Conservation (phyloP, 2,329 filamentous ascomycete genomes). For the Cladosporium sp. region DNA sequence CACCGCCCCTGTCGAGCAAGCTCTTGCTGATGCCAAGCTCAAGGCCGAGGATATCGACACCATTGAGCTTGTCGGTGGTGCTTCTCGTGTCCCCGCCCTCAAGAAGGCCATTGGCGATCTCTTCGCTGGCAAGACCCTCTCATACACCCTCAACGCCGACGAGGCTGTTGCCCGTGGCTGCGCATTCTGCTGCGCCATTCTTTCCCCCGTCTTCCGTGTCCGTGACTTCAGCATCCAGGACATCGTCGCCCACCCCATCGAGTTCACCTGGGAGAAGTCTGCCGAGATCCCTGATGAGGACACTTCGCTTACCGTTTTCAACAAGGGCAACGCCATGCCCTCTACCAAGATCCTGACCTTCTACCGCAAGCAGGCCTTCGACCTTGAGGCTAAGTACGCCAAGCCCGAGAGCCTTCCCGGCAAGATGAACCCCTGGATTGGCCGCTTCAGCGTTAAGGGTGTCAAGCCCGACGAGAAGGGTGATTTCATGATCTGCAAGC, state of each 20-base stretch:
- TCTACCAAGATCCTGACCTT: constrained; percentile 99
- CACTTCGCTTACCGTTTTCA: constrained; percentile 94
- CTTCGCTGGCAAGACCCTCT: constrained; percentile 86
- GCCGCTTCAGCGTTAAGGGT: constrained; percentile 94
- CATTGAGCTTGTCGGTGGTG: constrained; percentile 90
- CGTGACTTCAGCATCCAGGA: constrained; percentile 97
- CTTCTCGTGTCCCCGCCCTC: constrained; percentile 86
- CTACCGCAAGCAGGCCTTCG: constrained; percentile 96
- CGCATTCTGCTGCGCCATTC: constrained; percentile 94
- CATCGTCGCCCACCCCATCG: constrained; percentile 95
- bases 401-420: constrained; percentile 82
- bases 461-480: constrained; percentile 91
- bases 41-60: constrained; percentile 87
- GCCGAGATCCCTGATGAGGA: constrained; percentile 98
- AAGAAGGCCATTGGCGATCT: constrained; percentile 86
- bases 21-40: constrained; percentile 88
- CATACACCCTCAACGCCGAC: constrained; percentile 96
- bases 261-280: constrained; percentile 98
- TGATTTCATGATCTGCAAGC: constrained; percentile 99
- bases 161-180: constrained; percentile 94
- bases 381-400: constrained; percentile 90
- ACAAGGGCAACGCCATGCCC: constrained; percentile 92
- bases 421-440: constrained; percentile 91
- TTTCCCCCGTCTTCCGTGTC: constrained; percentile 96
- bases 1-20: constrained; percentile 76